Evolutionary conservation across 1,139 yeast species (phyloP), one percentile per base, ranked within the genome.

Genomic region (Yamadazyma dushanensis): DNA sequence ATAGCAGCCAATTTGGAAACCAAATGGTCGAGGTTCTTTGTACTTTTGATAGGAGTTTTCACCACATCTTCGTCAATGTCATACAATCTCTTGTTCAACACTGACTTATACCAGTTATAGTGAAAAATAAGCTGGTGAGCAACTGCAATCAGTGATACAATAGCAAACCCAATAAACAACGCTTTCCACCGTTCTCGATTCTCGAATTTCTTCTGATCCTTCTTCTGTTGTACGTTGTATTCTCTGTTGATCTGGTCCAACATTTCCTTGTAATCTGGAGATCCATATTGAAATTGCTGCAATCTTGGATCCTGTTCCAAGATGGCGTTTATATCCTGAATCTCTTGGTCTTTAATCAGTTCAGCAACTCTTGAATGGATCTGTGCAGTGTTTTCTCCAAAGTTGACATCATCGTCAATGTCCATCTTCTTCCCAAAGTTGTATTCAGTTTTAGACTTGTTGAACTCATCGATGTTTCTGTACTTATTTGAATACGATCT

Each of bases 91-190:
- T 50, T 53, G 22, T 35, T 37, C 23, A 54, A 43, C 3, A 39
- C 24, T 23, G 41, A 30, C 44, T 60, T 70, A 32, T 70, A 41
- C 43, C 59, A 64, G 29, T 60, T 63, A 51, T 69, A 70, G 46
- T 76, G 66, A 56, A 66, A 63, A 39, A 67, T 53, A 6, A 70
- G 32, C 40, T 70, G 73, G 47, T 71, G 76, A 1, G 54, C 59
- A 3, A 62, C 56, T 8, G 71, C 40, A 4, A 66, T 51, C 2
- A 63, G 63, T 5, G 58, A 55, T 13, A 76, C 48, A 1, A 57
- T 56, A n/a, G 46, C 35, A 1, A 56, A 30, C 2, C 75, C 75
- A 13, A 56, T 36, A 1, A 50, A 55, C 3, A 66, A 33, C 0
- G 69, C 74, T 45, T 65, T 68, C 38, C 65, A 36, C 27, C 73